Conservation (phyloP, 2,329 filamentous ascomycete species). For the Orbilia brochopaga region DNA sequence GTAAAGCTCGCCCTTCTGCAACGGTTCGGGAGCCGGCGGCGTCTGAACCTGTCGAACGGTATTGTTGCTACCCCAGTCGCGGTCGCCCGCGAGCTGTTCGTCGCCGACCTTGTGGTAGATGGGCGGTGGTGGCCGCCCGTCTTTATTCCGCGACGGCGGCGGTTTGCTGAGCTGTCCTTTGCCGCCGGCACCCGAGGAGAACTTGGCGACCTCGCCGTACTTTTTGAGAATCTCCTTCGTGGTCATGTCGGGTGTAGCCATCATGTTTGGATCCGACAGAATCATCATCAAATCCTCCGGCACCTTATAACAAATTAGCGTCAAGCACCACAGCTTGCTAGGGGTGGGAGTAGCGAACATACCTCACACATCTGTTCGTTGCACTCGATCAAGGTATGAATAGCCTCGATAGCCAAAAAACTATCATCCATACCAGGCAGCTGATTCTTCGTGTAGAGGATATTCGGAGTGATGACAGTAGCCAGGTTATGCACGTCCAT, state of each 20-base stretch:
- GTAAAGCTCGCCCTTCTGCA: background rate
- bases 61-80: conserved; percentile 75
- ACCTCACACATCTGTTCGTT: conserved; percentile 98
- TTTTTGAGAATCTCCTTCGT: conserved; percentile 96
- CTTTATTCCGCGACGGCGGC: conserved; percentile 60
- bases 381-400: conserved; percentile 86
- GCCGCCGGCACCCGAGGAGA: conserved; percentile 63
- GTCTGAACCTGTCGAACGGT: conserved; percentile 77
- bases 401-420: conserved; percentile 90
- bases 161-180: conserved; percentile 65
- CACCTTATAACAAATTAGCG: conserved; percentile 66
- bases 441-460: conserved; percentile 72
- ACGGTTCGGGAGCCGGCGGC: conserved; percentile 62
- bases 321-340: background rate
- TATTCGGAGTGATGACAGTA: conserved; percentile 95
- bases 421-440: conserved; percentile 78
- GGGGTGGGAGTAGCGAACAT: conserved; percentile 58
- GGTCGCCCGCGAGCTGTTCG: conserved; percentile 72
- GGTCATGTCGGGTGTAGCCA: conserved; percentile 84
- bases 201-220: conserved; percentile 81
- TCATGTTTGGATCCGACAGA: conserved; percentile 79
- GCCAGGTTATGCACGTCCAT: conserved; percentile 99
- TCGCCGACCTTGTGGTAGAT: conserved; percentile 75
- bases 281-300: conserved; percentile 89
- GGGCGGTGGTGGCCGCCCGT: conserved; percentile 65